Evolutionary conservation across 768 basidiomycete species (phyloP).

Genomic region (Rhodotorula paludigena): DNA sequence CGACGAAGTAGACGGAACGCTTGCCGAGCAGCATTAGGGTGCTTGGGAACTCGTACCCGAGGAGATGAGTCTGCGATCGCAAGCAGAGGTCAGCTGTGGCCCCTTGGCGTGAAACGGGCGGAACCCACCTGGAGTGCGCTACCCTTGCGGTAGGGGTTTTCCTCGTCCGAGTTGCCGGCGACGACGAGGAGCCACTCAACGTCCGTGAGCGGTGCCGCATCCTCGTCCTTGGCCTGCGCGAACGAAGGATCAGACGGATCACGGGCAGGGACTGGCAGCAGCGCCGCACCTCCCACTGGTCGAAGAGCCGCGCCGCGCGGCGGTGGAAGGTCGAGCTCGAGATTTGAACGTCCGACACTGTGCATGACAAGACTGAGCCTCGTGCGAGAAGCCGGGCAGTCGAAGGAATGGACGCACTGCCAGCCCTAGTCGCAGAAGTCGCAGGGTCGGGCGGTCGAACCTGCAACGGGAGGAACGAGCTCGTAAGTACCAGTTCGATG

Average conservation of each 20-base stretch:
- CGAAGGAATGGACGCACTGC: neutral
- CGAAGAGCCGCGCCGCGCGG: constrained; percentile 26
- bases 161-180: constrained; percentile 57
- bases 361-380: neutral
- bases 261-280: too few species aligned
- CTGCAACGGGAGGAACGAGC: too few species aligned
- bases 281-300: constrained; percentile 26
- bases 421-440: too few species aligned
- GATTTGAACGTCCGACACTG: constrained; percentile 35
- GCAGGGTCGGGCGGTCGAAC: too few species aligned
- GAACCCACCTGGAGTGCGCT: constrained; percentile 77
- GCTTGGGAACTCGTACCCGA: constrained; percentile 96
- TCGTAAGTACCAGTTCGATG: too few species aligned
- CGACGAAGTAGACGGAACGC: constrained; percentile 67
- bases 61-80: constrained; percentile 75
- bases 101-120: neutral
- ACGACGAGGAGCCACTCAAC: constrained; percentile 47
- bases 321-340: constrained; percentile 35
- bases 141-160: constrained; percentile 84
- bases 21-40: constrained; percentile 80
- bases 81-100: neutral
- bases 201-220: constrained; percentile 42
- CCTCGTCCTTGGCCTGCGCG: constrained; percentile 35
- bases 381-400: neutral
- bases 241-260: too few species aligned